Percentiles rank a stretch among this genome's conserved stretches.
phyloP scores from a whole-genome alignment of 164 flowering plant species.

The Piper betle region DNA sequence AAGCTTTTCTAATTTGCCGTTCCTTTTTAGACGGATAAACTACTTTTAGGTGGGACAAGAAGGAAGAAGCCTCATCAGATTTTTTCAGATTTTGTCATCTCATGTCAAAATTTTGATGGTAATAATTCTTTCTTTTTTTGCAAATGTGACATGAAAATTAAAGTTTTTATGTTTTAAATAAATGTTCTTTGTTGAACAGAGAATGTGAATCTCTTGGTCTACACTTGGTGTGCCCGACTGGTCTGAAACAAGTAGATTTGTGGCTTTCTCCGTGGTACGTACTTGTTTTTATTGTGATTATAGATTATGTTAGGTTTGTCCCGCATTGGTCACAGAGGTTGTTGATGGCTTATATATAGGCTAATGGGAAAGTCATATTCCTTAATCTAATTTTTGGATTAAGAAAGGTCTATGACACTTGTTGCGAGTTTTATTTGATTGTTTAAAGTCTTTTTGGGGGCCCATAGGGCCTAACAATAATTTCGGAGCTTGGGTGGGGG shows the following conservation, averaged over 20 bases:
- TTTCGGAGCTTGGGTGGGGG: too few relatives aligned
- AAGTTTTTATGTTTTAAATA: neutral
- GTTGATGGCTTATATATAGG: too few relatives aligned
- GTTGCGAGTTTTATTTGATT: too few relatives aligned
- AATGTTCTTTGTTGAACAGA: slow-evolving; percentile 18
- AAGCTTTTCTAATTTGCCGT: too few relatives aligned
- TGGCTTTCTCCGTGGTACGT: slow-evolving; percentile 73
- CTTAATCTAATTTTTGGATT: too few relatives aligned
- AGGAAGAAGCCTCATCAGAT: slow-evolving; percentile 59
- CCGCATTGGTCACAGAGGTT: too few relatives aligned
- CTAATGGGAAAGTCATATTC: too few relatives aligned
- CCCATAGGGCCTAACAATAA: too few relatives aligned
- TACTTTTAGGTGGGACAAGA: slow-evolving; percentile 91
- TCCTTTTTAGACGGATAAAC: slow-evolving; percentile 44
- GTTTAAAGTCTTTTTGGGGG: too few relatives aligned
- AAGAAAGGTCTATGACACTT: too few relatives aligned
- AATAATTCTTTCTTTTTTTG: slow-evolving; percentile 1
- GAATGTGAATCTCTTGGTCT: slow-evolving; percentile 87
- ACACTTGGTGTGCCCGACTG: slow-evolving; percentile 65
- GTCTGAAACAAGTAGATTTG: slow-evolving; percentile 81
- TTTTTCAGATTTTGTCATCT: slow-evolving; percentile 82
- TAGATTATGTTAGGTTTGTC: too few relatives aligned
- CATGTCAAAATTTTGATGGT: slow-evolving; percentile 69
- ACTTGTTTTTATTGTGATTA: neutral
- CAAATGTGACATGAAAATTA: neutral